Conservation (phyloP, 371 early-diverging fungal species). For the Mortierella sp. region DNA sequence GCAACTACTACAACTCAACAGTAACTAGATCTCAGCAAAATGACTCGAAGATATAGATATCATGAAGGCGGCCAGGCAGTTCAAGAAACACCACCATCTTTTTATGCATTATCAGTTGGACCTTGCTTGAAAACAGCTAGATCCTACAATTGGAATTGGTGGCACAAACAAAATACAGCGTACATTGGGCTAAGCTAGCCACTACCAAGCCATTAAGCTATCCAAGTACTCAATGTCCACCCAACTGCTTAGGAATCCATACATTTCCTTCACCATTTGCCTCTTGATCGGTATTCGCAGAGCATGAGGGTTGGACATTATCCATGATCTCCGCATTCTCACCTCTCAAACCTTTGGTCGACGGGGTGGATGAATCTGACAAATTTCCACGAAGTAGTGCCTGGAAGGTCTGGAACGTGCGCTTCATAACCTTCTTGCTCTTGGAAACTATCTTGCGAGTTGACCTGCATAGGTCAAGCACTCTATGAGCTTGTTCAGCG, state of each 20-base stretch:
- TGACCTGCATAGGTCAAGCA: background rate
- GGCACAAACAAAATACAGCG: too few species aligned
- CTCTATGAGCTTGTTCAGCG: background rate
- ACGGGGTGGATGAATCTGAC: background rate
- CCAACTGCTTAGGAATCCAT: background rate
- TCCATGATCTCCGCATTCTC: background rate
- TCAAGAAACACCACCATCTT: too few species aligned
- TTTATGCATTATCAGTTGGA: too few species aligned
- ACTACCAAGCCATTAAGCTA: too few species aligned
- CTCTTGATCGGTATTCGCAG: background rate
- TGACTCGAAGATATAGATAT: too few species aligned
- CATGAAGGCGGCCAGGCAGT: too few species aligned
- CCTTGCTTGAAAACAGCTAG: background rate
- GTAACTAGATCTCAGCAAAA: too few species aligned
- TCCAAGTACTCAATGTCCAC: background rate
- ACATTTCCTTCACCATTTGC: background rate
- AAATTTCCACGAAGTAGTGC: background rate
- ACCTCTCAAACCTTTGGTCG: background rate
- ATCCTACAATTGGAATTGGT: too few species aligned
- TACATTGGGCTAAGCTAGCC: too few species aligned
- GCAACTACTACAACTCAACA: too few species aligned
- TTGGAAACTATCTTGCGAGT: background rate
- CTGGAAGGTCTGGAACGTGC: background rate
- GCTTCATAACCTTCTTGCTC: background rate
- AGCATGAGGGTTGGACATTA: background rate